phyloP scores from a whole-genome alignment of 2,329 filamentous ascomycete species.

The Fusarium verrucosum region DNA sequence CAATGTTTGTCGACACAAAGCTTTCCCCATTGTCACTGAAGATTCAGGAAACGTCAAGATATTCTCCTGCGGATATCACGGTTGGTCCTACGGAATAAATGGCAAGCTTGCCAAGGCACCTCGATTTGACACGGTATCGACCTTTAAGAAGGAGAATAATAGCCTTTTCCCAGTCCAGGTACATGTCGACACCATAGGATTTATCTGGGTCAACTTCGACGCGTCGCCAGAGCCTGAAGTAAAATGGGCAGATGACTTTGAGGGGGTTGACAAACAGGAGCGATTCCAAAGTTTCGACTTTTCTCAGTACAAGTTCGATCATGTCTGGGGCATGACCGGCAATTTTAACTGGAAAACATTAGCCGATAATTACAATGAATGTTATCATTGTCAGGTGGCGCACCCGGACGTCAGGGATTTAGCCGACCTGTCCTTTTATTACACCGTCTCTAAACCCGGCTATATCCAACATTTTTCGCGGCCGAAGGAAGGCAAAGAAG shows the following conservation, averaged over 20 bases:
- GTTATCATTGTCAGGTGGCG: constrained; percentile 28
- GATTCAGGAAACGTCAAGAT: constrained; percentile 61
- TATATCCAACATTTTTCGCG: constrained; percentile 30
- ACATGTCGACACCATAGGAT: constrained; percentile 61
- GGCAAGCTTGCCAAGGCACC: constrained; percentile 70
- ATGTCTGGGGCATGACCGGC: constrained; percentile 64
- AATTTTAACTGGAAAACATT: constrained; percentile 68
- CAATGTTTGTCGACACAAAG: constrained; percentile 69
- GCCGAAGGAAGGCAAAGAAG: neutral
- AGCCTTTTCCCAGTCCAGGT: constrained; percentile 63
- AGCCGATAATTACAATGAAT: constrained; percentile 70
- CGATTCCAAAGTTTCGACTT: constrained; percentile 58
- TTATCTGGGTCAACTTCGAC: constrained; percentile 68
- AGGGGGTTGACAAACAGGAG: constrained; percentile 56
- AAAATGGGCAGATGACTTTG: constrained; percentile 62
- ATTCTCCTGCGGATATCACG: constrained; percentile 68
- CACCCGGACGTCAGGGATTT: constrained; percentile 28
- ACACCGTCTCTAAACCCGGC: constrained; percentile 12
- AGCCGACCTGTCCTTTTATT: neutral
- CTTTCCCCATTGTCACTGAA: constrained; percentile 64
- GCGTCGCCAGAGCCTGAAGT: constrained; percentile 35
- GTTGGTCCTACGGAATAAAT: constrained; percentile 67
- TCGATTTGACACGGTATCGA: constrained; percentile 62
- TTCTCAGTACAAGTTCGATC: constrained; percentile 64
- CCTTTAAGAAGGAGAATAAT: constrained; percentile 64